A percentile compares a stretch with the other conserved stretches of the same genome.
Evolutionary conservation across 2,329 filamentous ascomycete species (phyloP).

Genomic region (Cladosporium cucumerinum): DNA sequence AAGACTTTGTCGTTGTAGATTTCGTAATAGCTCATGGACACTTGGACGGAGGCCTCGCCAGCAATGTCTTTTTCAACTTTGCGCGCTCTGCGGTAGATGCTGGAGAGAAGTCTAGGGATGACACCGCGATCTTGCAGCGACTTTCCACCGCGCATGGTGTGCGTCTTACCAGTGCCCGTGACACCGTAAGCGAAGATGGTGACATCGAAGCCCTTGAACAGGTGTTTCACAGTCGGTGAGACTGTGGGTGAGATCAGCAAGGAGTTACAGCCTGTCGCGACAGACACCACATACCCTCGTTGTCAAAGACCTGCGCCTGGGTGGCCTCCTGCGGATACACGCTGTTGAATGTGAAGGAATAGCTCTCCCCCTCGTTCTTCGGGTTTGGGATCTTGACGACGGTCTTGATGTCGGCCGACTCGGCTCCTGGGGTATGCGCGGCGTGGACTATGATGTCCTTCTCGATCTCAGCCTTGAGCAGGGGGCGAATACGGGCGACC

Average conservation of each 20-base stretch:
- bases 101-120: constrained; percentile 98
- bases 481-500: constrained; percentile 83
- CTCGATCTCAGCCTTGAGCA: constrained; percentile 80
- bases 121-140: constrained; percentile 90
- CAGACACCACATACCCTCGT: constrained; percentile 65
- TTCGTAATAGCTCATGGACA: constrained; percentile 91
- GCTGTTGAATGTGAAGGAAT: constrained; percentile 89
- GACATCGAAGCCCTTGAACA: constrained; percentile 98
- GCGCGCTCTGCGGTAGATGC: constrained; percentile 76
- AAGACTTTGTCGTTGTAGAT: constrained; percentile 99
- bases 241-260: constrained; percentile 53
- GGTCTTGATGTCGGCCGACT: constrained; percentile 41
- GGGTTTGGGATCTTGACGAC: constrained; percentile 88
- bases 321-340: constrained; percentile 79
- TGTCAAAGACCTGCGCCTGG: constrained; percentile 84
- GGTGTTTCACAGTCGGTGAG: constrained; percentile 80
- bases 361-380: constrained; percentile 86
- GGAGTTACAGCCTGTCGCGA: background rate
- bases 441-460: constrained; percentile 80
- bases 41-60: constrained; percentile 76
- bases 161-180: constrained; percentile 96
- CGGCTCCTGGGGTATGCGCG: constrained; percentile 53
- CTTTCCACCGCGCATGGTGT: constrained; percentile 73
- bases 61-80: constrained; percentile 72
- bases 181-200: constrained; percentile 98